These are phyloP conservation scores for Clavaria fumosa DNA, from an alignment of 768 basidiomycete genomes.

Conservation along the genomic window DNA sequence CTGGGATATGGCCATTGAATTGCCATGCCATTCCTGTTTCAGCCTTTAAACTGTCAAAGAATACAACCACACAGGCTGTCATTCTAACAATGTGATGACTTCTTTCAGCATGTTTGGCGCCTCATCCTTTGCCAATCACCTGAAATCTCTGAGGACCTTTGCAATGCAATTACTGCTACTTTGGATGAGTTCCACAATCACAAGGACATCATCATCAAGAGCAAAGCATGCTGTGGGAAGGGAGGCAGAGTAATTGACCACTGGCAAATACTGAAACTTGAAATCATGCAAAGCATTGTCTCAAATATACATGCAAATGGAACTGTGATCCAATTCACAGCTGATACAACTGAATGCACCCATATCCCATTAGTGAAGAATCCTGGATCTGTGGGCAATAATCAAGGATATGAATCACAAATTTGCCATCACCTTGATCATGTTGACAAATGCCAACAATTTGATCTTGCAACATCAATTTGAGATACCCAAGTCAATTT, in stretches of 20 bases:
- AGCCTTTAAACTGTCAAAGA: constrained; percentile 2
- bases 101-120: too few relatives aligned
- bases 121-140: too few relatives aligned
- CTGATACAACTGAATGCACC: constrained; percentile 13
- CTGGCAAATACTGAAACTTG: constrained; percentile 21
- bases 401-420: constrained; percentile 12
- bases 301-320: constrained; percentile 11
- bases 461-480: constrained; percentile 10
- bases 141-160: too few relatives aligned
- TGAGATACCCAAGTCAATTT: not conserved
- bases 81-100: too few relatives aligned
- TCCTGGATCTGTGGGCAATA: constrained; percentile 10
- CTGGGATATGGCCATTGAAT: constrained; percentile 5
- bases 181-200: too few relatives aligned
- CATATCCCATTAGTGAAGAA: constrained; percentile 13
- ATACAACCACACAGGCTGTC: constrained; percentile 5
- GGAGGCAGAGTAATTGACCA: constrained; percentile 12
- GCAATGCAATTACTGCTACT: too few relatives aligned
- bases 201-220: too few relatives aligned
- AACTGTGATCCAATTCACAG: constrained; percentile 13
- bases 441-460: constrained; percentile 9
- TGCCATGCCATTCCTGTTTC: not conserved
- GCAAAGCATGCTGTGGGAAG: too few relatives aligned
- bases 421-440: constrained; percentile 13
- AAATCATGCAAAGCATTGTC: constrained; percentile 14